phyloP scores from a whole-genome alignment of 257 asterid genomes.

The Apocynum venetum region DNA sequence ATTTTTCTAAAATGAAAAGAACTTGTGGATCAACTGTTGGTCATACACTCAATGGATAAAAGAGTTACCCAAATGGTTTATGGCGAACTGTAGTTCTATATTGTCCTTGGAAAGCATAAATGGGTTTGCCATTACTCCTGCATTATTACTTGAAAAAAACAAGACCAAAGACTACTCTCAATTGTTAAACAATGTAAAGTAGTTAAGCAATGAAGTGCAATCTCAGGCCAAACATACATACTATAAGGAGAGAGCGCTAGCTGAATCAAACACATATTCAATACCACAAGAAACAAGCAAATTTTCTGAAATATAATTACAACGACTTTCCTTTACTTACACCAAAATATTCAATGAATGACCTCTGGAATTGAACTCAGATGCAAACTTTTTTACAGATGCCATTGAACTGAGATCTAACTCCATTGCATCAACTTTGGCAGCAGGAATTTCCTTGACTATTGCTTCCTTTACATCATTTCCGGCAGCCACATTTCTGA shows the following conservation, averaged over 20 bases:
- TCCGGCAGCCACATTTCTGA: slow-evolving; percentile 59
- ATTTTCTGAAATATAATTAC: background rate
- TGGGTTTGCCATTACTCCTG: slow-evolving; percentile 76
- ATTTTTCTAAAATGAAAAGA: background rate
- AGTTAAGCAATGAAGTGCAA: background rate
- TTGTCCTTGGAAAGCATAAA: slow-evolving; percentile 72
- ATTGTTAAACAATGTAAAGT: background rate
- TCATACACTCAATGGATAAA: background rate
- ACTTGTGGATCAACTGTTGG: background rate
- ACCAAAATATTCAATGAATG: slow-evolving; percentile 69
- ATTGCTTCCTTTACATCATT: slow-evolving; percentile 49
- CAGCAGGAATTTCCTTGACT: slow-evolving; percentile 51
- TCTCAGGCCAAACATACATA: background rate
- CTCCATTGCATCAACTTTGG: slow-evolving; percentile 73
- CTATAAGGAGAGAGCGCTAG: background rate
- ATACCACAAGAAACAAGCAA: background rate
- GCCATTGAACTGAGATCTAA: slow-evolving; percentile 73
- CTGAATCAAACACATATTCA: background rate
- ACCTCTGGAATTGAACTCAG: slow-evolving; percentile 56
- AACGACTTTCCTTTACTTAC: slow-evolving; percentile 32
- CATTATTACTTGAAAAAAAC: slow-evolving; percentile 61
- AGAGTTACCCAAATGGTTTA: slow-evolving; percentile 68
- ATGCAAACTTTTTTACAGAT: slow-evolving; percentile 68
- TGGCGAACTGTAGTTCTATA: slow-evolving; percentile 83
- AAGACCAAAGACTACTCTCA: slow-evolving; percentile 6